Percentiles rank a stretch among this genome's conserved stretches.
Evolutionary conservation across 805 yeast species (phyloP).

Genomic region (Yarrowia deformans): DNA sequence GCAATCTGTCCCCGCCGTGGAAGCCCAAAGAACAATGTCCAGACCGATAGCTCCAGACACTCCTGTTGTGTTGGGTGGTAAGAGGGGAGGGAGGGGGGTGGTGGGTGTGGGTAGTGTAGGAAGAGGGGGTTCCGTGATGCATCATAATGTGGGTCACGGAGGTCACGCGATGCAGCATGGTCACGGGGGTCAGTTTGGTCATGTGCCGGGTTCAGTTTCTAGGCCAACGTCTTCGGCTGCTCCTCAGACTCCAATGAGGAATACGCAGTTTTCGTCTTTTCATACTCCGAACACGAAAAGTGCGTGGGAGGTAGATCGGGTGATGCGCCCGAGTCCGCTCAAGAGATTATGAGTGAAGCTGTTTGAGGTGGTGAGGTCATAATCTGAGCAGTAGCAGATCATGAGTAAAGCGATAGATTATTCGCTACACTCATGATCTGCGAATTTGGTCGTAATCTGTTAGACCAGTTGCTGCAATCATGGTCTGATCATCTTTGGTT

Average conservation of each 20-base stretch:
- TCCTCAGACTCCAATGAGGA: slow-evolving; percentile 10
- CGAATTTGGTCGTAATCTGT: too few relatives aligned
- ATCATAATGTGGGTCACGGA: background rate
- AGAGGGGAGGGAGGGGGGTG: background rate
- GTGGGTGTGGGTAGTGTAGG: too few relatives aligned
- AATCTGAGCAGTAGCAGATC: too few relatives aligned
- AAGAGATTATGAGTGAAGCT: background rate
- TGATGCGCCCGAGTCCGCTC: slow-evolving; percentile 22
- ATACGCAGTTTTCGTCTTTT: slow-evolving; percentile 22
- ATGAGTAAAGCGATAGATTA: too few relatives aligned
- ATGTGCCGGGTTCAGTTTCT: background rate
- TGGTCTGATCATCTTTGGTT: too few relatives aligned
- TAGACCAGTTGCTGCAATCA: too few relatives aligned
- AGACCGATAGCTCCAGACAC: slow-evolving; percentile 27
- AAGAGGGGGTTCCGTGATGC: background rate
- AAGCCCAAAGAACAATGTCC: background rate
- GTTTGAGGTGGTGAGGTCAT: too few relatives aligned
- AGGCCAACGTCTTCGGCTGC: slow-evolving; percentile 2
- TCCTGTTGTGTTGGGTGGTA: background rate
- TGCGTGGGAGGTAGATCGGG: slow-evolving; percentile 35
- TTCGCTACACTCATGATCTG: too few relatives aligned
- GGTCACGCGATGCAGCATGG: background rate
- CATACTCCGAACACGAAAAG: slow-evolving; percentile 24
- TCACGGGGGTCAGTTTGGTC: background rate
- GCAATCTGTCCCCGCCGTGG: background rate